Evolutionary conservation across 2,329 filamentous ascomycete species (phyloP).

Genomic region (Colletotrichum aenigma): DNA sequence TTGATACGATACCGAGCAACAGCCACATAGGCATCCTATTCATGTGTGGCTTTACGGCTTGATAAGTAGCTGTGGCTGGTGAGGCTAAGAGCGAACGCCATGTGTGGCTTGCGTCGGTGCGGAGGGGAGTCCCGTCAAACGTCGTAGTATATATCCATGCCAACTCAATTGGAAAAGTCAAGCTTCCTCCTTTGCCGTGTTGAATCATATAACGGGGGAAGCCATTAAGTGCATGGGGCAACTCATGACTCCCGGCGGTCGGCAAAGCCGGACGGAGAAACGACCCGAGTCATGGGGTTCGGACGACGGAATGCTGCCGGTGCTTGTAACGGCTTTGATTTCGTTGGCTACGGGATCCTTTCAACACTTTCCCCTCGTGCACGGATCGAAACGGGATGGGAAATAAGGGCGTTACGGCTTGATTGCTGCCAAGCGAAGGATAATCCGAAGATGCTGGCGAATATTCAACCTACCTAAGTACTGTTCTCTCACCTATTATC

Average conservation of each 20-base stretch:
- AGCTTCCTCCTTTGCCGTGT: neutral
- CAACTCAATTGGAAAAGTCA: neutral
- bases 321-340: neutral
- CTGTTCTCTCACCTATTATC: neutral
- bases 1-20: neutral
- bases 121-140: neutral
- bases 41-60: neutral
- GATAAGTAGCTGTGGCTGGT: neutral
- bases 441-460: neutral
- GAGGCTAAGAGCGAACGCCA: neutral
- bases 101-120: neutral
- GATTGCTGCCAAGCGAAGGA: neutral
- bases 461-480: neutral
- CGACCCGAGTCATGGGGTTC: neutral
- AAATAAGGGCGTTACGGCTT: neutral
- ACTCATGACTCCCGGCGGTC: neutral
- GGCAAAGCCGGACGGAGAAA: neutral
- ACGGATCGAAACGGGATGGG: neutral
- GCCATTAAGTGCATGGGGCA: neutral
- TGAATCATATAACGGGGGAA: neutral
- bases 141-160: neutral
- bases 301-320: neutral
- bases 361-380: neutral
- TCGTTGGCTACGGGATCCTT: neutral
- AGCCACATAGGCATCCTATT: neutral